Base-by-base conservation (phyloP, 139 green algal genomes). In the Closterium sp. region DNA sequence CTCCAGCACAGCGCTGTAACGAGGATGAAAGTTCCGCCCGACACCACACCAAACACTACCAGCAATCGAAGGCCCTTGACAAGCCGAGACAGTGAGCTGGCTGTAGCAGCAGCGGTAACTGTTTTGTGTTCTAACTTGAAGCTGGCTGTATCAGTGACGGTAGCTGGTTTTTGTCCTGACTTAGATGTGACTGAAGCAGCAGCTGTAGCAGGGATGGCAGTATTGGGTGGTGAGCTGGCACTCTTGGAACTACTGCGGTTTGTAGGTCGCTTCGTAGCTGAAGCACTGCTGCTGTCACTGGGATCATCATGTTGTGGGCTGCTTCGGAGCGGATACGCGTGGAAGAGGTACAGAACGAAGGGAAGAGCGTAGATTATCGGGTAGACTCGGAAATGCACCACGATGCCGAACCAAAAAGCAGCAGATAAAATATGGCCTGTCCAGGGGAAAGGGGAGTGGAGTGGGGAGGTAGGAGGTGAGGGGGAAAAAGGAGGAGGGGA, bases 311-410 rank as follows among this genome's bases (percentile, higher is more conserved):
- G 38, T 13, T 50, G 62, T 79, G 62, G 27, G 62, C 13, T 79
- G 62, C 19, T 79, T 79, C 62, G n/a, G 5, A 87, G n/a, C 22
- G 85, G 85, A 31, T 87, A 87, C 2, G 28, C 32, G 85, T 87
- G 85, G 85, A 30, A 87, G 0, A 87, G 28, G 85, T 87, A 87
- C 21, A 95, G 30, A 21, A 96, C 34, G 21, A 96, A 70, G 22
- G 94, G 92, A 2, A 98, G 96, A 10, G 94, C 95, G 90, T 98
- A 99, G 87, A 99, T 97, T 45, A 98, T 96, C 3, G 98, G 98
- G 93, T 98, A 99, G 19, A 99, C 94, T 1, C 98, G 95, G 89
- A 98, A 97, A 92, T 99, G 98, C 79, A 99, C 98, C 31, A 96
- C 96, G 45, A 99, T 87, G 2, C 97, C 98, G 86, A 97, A 99